Evolutionary conservation across 2,329 filamentous ascomycete species (phyloP).

Genomic region (Rhynchosporium graminicola): DNA sequence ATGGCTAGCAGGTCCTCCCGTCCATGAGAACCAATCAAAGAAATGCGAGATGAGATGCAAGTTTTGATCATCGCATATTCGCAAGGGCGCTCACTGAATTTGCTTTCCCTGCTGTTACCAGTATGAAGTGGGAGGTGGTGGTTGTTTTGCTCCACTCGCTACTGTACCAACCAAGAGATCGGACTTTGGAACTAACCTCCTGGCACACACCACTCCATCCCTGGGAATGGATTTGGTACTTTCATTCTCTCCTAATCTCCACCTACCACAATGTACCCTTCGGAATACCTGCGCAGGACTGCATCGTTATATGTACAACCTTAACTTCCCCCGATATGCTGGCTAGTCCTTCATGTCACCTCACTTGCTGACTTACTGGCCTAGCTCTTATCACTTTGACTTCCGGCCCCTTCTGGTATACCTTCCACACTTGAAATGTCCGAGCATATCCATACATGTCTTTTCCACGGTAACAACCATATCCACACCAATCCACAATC

Average conservation of each 20-base stretch:
- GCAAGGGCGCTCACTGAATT: background rate
- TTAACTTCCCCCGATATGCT: slow-evolving; percentile 4
- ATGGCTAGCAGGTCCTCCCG: slow-evolving; percentile 22
- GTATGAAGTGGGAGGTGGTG: background rate
- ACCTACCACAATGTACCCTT: slow-evolving; percentile 7
- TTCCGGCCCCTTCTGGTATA: background rate
- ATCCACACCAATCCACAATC: slow-evolving; percentile 5
- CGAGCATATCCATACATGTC: slow-evolving; percentile 3
- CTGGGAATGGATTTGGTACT: slow-evolving; percentile 8
- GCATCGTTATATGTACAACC: background rate
- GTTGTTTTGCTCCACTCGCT: slow-evolving; percentile 1
- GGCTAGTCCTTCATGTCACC: slow-evolving; percentile 2
- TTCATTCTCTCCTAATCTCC: slow-evolving; percentile 3
- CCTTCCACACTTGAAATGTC: background rate
- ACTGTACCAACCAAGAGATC: slow-evolving; percentile 3
- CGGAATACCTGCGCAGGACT: background rate
- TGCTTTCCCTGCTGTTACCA: background rate
- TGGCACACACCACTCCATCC: slow-evolving; percentile 3
- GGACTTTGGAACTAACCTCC: slow-evolving; percentile 8
- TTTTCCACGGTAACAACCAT: slow-evolving; percentile 5
- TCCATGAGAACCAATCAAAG: no score
- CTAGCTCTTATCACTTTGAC: background rate
- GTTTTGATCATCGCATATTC: background rate
- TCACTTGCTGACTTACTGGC: background rate
- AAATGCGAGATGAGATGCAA: no score